Evolutionary conservation across 2,329 filamentous ascomycete species (phyloP).

Genomic region (Fusarium sulawesiense): DNA sequence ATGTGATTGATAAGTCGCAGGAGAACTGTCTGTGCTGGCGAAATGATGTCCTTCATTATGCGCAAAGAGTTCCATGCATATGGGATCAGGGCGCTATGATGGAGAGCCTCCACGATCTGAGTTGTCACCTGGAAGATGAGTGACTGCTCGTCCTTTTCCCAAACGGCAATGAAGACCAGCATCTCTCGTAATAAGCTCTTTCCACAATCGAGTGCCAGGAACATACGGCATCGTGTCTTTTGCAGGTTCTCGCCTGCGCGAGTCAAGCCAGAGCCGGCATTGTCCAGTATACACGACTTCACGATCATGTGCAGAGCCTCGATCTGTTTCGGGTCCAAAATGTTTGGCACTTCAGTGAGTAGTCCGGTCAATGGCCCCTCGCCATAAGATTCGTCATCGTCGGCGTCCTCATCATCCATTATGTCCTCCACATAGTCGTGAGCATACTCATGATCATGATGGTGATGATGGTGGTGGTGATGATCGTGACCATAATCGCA

Average conservation of each 20-base stretch:
- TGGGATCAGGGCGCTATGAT: conserved; percentile 88
- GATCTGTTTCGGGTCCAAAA: conserved; percentile 93
- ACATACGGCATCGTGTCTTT: conserved; percentile 87
- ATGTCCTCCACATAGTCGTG: conserved; percentile 65
- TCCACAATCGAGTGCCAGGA: conserved; percentile 89
- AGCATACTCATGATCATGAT: conserved; percentile 53
- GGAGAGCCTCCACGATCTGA: conserved; percentile 92
- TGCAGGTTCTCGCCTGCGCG: conserved; percentile 83
- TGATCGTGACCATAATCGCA: conserved; percentile 49
- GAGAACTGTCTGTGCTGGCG: conserved; percentile 91
- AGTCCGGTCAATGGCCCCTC: conserved; percentile 85
- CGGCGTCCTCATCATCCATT: conserved; percentile 74
- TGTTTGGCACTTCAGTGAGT: conserved; percentile 92
- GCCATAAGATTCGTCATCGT: conserved; percentile 82
- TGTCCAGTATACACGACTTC: conserved; percentile 91
- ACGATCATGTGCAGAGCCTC: conserved; percentile 97
- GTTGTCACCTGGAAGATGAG: conserved; percentile 97
- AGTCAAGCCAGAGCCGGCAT: conserved; percentile 76
- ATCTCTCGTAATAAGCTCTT: conserved; percentile 90
- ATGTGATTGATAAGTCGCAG: conserved; percentile 92
- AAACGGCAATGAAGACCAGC: conserved; percentile 95
- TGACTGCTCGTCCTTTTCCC: conserved; percentile 93
- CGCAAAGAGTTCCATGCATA: conserved; percentile 92
- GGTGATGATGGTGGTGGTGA: conserved; percentile 48
- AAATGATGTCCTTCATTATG: conserved; percentile 95